Percentiles rank a stretch among this genome's conserved stretches.
These are phyloP conservation scores for Neurospora crassa DNA, from an alignment of 2,329 filamentous ascomycete species.

Conservation along the genomic window DNA sequence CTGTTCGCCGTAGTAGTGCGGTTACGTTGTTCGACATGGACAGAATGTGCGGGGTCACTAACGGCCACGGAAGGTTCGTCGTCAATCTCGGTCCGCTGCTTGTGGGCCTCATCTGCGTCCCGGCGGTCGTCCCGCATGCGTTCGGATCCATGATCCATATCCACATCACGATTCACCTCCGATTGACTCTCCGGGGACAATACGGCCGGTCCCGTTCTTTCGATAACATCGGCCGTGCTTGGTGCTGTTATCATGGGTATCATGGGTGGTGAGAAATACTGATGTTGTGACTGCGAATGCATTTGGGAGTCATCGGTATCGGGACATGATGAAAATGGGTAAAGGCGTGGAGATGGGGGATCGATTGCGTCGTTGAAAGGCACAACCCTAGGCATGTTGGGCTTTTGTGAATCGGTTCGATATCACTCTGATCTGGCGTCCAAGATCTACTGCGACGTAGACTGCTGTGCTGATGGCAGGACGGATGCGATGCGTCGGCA, in stretches of 20 bases:
- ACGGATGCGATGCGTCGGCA: not conserved
- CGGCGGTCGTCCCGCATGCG: conserved; percentile 7
- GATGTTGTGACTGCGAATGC: conserved; percentile 3
- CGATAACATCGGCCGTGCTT: conserved; percentile 11
- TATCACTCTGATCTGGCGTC: not conserved
- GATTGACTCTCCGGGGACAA: conserved; percentile 34
- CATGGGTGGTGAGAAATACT: not conserved
- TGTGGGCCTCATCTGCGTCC: conserved; percentile 17
- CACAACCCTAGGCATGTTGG: conserved; percentile 36
- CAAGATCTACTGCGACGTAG: not conserved
- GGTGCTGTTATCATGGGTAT: not conserved
- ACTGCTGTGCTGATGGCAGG: not conserved
- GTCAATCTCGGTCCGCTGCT: conserved; percentile 18
- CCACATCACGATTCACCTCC: conserved; percentile 8
- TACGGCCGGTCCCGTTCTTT: conserved; percentile 30
- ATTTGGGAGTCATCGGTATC: conserved; percentile 15
- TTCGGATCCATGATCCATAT: conserved; percentile 11
- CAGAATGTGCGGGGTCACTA: conserved; percentile 1
- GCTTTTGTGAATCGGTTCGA: conserved; percentile 3
- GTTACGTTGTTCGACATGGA: not conserved
- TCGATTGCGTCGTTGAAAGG: conserved; percentile 29
- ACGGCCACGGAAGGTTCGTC: conserved; percentile 11
- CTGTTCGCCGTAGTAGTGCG: not conserved
- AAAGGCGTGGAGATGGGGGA: conserved; percentile 26
- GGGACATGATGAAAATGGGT: conserved; percentile 19